A percentile compares a stretch with the other conserved stretches of the same genome.
Conservation (phyloP, 345 rosid species). For the Barbarea vulgaris region DNA sequence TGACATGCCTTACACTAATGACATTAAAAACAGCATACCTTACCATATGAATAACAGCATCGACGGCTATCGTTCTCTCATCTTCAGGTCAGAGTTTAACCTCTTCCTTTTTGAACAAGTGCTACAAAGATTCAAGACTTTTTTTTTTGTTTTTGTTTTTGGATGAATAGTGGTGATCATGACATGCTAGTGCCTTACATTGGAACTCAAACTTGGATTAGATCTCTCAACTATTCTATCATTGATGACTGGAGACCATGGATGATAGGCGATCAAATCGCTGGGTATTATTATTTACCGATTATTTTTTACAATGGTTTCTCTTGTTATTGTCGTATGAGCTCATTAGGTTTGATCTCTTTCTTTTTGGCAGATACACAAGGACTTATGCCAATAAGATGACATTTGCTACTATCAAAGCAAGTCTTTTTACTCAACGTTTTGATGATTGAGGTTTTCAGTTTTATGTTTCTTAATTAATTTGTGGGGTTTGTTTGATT, state of each 20-base stretch:
- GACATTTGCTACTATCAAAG: conserved; percentile 83
- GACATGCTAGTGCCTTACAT: conserved; percentile 50
- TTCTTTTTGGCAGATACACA: conserved; percentile 47
- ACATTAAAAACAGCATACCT: conserved; percentile 28
- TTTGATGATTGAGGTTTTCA: background rate
- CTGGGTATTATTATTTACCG: conserved; percentile 29
- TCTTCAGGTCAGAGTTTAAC: conserved; percentile 30
- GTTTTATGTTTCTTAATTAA: conserved; percentile 1
- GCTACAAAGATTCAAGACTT: conserved; percentile 1
- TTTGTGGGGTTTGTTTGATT: background rate
- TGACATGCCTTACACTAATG: conserved; percentile 7
- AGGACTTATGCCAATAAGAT: conserved; percentile 66
- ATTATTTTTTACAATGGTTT: background rate
- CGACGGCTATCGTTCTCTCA: conserved; percentile 32
- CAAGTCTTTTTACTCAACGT: conserved; percentile 16
- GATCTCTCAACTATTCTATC: conserved; percentile 55
- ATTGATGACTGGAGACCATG: conserved; percentile 72
- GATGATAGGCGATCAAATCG: conserved; percentile 56
- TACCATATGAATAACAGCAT: conserved; percentile 38
- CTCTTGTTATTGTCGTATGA: background rate
- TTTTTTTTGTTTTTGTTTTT: conserved; percentile 26
- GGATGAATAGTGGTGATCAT: conserved; percentile 59
- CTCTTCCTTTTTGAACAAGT: background rate
- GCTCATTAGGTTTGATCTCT: background rate
- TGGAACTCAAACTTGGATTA: conserved; percentile 70